Conservation (phyloP, 1,284 basidiomycete genomes). For the Gomphus sp. region DNA sequence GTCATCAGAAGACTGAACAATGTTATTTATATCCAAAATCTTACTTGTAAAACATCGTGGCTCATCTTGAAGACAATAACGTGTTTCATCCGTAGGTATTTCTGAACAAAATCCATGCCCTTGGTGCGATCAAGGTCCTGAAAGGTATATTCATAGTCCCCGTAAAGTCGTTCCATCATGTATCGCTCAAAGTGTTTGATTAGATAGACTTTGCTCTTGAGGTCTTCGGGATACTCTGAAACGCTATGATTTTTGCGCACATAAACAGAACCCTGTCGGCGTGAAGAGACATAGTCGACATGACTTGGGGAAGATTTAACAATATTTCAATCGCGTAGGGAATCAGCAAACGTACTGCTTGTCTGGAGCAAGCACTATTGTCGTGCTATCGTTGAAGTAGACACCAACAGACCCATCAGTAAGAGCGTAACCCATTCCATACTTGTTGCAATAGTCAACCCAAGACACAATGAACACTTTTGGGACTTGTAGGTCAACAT, state of each 20-base stretch:
- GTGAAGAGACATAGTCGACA: conserved; percentile 75
- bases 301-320: conserved; percentile 37
- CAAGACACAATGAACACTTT: conserved; percentile 91
- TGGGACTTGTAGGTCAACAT: conserved; percentile 49
- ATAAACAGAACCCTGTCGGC: conserved; percentile 52
- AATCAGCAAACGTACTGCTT: conserved; percentile 52
- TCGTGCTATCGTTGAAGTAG: conserved; percentile 93
- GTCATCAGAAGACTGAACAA: not conserved
- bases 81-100: conserved; percentile 93
- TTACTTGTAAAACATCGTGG: conserved; percentile 85
- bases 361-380: conserved; percentile 74
- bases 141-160: conserved; percentile 75
- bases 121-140: conserved; percentile 57
- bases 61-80: conserved; percentile 96
- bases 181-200: conserved; percentile 90
- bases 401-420: conserved; percentile 93
- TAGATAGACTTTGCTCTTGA: conserved; percentile 84
- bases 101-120: conserved; percentile 93
- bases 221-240: conserved; percentile 58
- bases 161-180: conserved; percentile 81
- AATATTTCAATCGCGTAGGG: not conserved
- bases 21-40: conserved; percentile 15
- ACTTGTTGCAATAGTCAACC: conserved; percentile 98
- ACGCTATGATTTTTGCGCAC: conserved; percentile 61
- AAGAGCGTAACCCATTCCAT: conserved; percentile 96